Evolutionary conservation across 2,329 filamentous ascomycete species (phyloP).

Genomic region (Pyrenochaeta sp.): DNA sequence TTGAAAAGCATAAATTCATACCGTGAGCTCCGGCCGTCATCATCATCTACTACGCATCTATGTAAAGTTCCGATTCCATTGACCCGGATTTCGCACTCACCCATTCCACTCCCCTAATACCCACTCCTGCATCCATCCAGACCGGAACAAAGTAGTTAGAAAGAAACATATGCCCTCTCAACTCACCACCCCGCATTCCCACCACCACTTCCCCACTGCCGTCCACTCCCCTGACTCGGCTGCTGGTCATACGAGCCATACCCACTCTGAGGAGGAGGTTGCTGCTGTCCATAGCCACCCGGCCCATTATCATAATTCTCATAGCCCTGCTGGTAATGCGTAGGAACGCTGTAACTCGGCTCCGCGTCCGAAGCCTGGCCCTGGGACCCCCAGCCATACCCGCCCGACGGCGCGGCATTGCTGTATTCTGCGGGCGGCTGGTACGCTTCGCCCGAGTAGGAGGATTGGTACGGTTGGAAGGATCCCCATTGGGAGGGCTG

Average conservation of each 20-base stretch:
- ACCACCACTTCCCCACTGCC: constrained; percentile 42
- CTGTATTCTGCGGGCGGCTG: constrained; percentile 37
- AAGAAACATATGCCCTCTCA: no score
- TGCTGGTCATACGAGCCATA: constrained; percentile 33
- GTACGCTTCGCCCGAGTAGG: constrained; percentile 38
- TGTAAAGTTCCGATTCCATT: no score
- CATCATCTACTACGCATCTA: no score
- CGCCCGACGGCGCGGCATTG: constrained; percentile 30
- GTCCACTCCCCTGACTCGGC: constrained; percentile 21
- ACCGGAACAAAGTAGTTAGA: no score
- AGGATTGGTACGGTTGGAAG: constrained; percentile 48
- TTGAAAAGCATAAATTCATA: background rate
- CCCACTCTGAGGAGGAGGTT: constrained; percentile 21
- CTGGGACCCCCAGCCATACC: constrained; percentile 35
- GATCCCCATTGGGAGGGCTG: constrained; percentile 36
- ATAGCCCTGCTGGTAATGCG: constrained; percentile 48
- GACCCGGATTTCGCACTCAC: no score
- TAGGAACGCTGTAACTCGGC: constrained; percentile 43
- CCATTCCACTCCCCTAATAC: no score
- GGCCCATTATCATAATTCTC: constrained; percentile 32
- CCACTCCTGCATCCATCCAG: background rate
- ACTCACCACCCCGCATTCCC: constrained; percentile 36
- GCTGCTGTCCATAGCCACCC: constrained; percentile 24
- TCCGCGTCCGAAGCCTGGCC: constrained; percentile 42
- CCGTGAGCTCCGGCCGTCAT: no score